These are phyloP conservation scores for Boletus rufocinnamomeus DNA, from an alignment of 768 basidiomycete genomes.

Conservation along the genomic window DNA sequence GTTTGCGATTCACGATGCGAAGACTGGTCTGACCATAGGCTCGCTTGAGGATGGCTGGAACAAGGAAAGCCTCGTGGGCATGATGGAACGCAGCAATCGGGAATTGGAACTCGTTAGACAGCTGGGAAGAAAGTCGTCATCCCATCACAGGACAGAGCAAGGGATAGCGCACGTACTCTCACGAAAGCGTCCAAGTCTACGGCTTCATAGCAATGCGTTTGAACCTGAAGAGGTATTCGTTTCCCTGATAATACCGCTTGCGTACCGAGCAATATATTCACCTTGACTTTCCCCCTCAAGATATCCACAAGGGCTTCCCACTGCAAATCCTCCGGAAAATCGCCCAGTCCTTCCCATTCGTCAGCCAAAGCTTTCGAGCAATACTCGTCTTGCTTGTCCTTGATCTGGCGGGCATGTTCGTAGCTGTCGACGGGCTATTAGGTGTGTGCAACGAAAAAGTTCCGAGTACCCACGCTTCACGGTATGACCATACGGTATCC, in stretches of 20 bases:
- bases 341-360: slow-evolving; percentile 46
- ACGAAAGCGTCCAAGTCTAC: slow-evolving; percentile 70
- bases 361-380: slow-evolving; percentile 52
- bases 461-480: slow-evolving; percentile 45
- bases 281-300: slow-evolving; percentile 74
- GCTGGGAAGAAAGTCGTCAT: slow-evolving; percentile 33
- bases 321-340: slow-evolving; percentile 68
- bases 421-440: slow-evolving; percentile 39
- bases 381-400: slow-evolving; percentile 66
- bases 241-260: background rate
- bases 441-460: background rate
- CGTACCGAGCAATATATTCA: slow-evolving; percentile 22
- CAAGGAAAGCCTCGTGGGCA: slow-evolving; percentile 78
- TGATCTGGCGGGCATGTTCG: slow-evolving; percentile 64
- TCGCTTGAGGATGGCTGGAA: slow-evolving; percentile 72
- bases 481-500: slow-evolving; percentile 68
- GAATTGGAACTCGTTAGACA: slow-evolving; percentile 83
- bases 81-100: slow-evolving; percentile 77
- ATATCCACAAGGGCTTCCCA: slow-evolving; percentile 75
- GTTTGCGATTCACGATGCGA: background rate
- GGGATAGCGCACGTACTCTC: slow-evolving; percentile 44
- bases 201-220: slow-evolving; percentile 59
- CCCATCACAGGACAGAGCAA: background rate
- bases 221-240: slow-evolving; percentile 35
- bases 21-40: slow-evolving; percentile 50